Evolutionary conservation across 192 early-diverging fungal genomes (phyloP).

Genomic region (Rhizoclosmatium globosum): DNA sequence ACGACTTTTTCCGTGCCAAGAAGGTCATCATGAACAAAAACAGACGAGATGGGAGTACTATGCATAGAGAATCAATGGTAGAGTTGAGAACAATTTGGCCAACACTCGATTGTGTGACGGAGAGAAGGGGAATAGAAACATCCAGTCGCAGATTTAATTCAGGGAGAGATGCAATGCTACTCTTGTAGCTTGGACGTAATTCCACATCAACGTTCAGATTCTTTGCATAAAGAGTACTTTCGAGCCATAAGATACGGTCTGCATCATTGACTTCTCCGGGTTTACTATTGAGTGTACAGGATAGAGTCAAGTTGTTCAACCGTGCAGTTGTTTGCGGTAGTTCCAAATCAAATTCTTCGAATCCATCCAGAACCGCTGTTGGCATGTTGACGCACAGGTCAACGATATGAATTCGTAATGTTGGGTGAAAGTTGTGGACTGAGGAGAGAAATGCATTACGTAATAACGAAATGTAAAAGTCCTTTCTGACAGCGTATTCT

Average conservation of each 20-base stretch:
- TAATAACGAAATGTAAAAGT: constrained; percentile 31
- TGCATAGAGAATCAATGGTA: background rate
- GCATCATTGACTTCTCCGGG: background rate
- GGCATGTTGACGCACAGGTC: constrained; percentile 2
- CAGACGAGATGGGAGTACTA: constrained; percentile 17
- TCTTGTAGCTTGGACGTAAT: background rate
- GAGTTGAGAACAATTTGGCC: constrained; percentile 7
- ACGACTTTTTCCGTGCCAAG: background rate
- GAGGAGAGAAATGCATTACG: constrained; percentile 30
- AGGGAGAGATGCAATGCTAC: constrained; percentile 13
- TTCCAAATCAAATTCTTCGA: constrained; percentile 36
- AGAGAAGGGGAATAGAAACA: constrained; percentile 22
- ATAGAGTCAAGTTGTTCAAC: background rate
- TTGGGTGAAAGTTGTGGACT: constrained; percentile 26
- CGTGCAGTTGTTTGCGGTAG: background rate
- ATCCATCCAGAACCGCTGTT: background rate
- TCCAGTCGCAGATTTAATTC: background rate
- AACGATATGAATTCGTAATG: background rate
- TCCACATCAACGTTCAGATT: constrained; percentile 13
- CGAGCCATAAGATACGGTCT: constrained; percentile 25
- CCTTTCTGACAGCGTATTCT: constrained; percentile 14
- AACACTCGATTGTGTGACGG: background rate
- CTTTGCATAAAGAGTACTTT: background rate
- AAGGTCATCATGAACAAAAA: constrained; percentile 4
- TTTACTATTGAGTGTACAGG: background rate